These are phyloP conservation scores for Monosporascus cannonballus DNA, from an alignment of 2,329 filamentous ascomycete species.

Conservation along the genomic window DNA sequence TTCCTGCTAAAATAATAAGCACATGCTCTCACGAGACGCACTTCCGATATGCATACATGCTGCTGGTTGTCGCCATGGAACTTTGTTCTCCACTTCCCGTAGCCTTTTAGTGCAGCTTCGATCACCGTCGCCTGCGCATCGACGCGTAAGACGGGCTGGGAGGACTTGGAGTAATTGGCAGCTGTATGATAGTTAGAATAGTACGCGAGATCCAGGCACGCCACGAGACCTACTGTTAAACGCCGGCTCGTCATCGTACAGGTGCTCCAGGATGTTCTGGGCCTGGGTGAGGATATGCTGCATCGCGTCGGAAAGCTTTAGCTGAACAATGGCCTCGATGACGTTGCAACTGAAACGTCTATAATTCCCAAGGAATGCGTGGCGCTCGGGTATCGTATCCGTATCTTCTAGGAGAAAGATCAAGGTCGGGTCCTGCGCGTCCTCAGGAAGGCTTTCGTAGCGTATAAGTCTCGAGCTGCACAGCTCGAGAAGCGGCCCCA, in stretches of 20 bases:
- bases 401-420: constrained; percentile 88
- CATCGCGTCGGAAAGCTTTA: constrained; percentile 78
- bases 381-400: constrained; percentile 86
- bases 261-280: constrained; percentile 64
- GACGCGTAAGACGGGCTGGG: constrained; percentile 67
- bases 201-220: not conserved
- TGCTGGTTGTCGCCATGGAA: constrained; percentile 10
- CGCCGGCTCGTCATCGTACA: constrained; percentile 64
- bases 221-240: constrained; percentile 52
- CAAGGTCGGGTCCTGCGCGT: constrained; percentile 72
- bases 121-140: constrained; percentile 89
- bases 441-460: constrained; percentile 80
- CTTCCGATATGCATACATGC: constrained; percentile 9
- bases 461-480: constrained; percentile 79
- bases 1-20: constrained; percentile 24
- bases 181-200: constrained; percentile 29
- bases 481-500: constrained; percentile 72
- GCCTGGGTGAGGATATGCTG: constrained; percentile 79
- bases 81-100: constrained; percentile 63
- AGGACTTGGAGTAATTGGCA: constrained; percentile 60
- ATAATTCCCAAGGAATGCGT: constrained; percentile 95
- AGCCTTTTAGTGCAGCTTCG: constrained; percentile 83
- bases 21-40: not conserved
- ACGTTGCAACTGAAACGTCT: constrained; percentile 82
- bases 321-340: constrained; percentile 78